phyloP scores from a whole-genome alignment of 192 early-diverging fungal genomes.

The Coemansia sp. region DNA sequence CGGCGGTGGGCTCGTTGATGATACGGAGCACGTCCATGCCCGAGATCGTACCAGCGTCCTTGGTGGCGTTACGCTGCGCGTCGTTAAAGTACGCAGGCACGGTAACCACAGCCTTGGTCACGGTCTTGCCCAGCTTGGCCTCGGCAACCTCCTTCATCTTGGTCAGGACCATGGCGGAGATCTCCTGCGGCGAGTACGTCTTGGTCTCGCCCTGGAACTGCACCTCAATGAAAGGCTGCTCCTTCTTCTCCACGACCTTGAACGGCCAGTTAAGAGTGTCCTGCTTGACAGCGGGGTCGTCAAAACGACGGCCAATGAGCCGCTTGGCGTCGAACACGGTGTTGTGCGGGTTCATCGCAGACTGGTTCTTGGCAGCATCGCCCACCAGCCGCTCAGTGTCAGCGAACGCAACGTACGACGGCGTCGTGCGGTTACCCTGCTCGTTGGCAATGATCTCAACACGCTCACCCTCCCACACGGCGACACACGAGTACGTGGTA shows the following conservation, averaged over 20 bases:
- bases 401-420: constrained; percentile 83
- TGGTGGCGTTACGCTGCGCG: constrained; percentile 87
- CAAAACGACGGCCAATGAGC: constrained; percentile 85
- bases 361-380: constrained; percentile 90
- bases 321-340: constrained; percentile 91
- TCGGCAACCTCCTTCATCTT: constrained; percentile 84
- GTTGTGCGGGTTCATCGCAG: constrained; percentile 87
- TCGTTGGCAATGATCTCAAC: constrained; percentile 83
- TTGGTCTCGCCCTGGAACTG: constrained; percentile 81
- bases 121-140: constrained; percentile 70
- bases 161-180: constrained; percentile 72
- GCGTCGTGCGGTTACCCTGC: constrained; percentile 87
- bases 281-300: constrained; percentile 77
- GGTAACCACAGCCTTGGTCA: constrained; percentile 71
- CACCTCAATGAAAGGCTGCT: constrained; percentile 77
- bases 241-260: constrained; percentile 68
- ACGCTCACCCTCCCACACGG: constrained; percentile 63
- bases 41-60: constrained; percentile 86
- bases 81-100: constrained; percentile 90
- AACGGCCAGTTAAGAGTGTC: constrained; percentile 86
- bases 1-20: constrained; percentile 91
- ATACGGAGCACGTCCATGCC: constrained; percentile 85
- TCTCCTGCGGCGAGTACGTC: constrained; percentile 79
- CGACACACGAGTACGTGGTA: constrained; percentile 95
- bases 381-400: constrained; percentile 79